Percentiles rank a stretch among this genome's conserved stretches.
Evolutionary conservation across 2,329 filamentous ascomycete genomes (phyloP).

Genomic region (Paecilomyces sp.): DNA sequence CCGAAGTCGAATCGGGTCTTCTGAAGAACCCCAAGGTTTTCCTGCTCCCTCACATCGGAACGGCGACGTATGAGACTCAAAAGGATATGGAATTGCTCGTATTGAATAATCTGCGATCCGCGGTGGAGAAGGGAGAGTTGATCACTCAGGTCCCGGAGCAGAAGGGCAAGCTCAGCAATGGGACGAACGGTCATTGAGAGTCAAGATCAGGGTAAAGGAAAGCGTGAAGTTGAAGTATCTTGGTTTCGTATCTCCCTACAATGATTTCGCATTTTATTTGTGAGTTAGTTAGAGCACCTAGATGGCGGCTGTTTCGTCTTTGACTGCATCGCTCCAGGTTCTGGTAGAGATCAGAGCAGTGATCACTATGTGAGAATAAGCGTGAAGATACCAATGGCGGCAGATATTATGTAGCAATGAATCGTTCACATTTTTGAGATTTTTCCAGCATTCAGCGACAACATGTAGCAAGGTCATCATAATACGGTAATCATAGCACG

Average conservation of each 20-base stretch:
- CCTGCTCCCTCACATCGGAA: constrained; percentile 55
- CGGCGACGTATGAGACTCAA: constrained; percentile 53
- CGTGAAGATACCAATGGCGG: not conserved
- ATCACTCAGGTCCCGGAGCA: constrained; percentile 57
- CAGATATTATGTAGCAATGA: not conserved
- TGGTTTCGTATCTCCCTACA: not conserved
- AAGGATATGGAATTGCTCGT: constrained; percentile 56
- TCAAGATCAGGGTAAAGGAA: not conserved
- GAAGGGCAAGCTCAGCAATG: constrained; percentile 27
- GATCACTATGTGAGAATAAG: not conserved
- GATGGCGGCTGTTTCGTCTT: not conserved
- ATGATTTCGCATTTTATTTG: not conserved
- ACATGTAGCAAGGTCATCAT: not conserved
- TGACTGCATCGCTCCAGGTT: not conserved
- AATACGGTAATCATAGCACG: not conserved
- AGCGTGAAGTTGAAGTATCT: not conserved
- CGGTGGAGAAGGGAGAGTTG: constrained; percentile 50
- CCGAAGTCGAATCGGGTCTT: constrained; percentile 40
- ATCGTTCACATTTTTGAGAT: not conserved
- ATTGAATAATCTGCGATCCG: constrained; percentile 50
- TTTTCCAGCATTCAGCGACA: not conserved
- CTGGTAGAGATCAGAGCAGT: not conserved
- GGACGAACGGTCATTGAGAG: not conserved
- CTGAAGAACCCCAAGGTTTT: constrained; percentile 41
- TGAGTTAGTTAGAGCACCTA: not conserved